Evolutionary conservation across 2,329 filamentous ascomycete genomes (phyloP), one percentile per base, ranked within the genome.

Genomic region (Zasmidium cellare): DNA sequence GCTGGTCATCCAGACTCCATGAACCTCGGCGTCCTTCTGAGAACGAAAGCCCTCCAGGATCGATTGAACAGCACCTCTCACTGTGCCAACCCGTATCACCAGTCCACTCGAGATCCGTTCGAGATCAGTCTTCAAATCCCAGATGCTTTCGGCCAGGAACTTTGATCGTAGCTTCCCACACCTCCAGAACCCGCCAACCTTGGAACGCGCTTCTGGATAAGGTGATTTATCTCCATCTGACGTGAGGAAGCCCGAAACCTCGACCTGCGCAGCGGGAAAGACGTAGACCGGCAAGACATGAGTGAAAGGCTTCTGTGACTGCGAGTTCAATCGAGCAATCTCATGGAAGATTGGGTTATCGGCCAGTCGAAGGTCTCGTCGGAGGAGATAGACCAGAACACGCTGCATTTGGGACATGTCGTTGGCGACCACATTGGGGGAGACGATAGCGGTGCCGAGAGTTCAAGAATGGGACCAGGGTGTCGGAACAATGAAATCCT

Each of bases 321-420:
- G 58, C 76, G 76, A 51, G 82, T 77, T 66, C 74, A 80, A 62
- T n/a, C 72, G 71, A 23, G 77, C 74, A 6, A 82, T 73, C 58
- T 81, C 77, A 68, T 90, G 80, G 19, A 93, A 80, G 45, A 92
- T 80, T 0, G 89, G 89, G 67, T 92, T 92, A 73, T 93, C 90
- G 24, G 83, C 79, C 23, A 89, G 78, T 59, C 90, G 87, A 19
- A 92, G 79, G 70, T 93, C 90, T 64, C 87, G 84, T 46, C 89
- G 84, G 35, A 92, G 73, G 20, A 92, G 72, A 69, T 91, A 92
- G 55, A 93, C 79, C 52, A 92, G 76, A 22, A 90, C 79, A 46
- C 75, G 76, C 49, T 68, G 60, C 46, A 60, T 55, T 5, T 49
- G 35, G 28, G 60, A 45, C 52, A 58, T 58, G 47, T 35, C 20